phyloP scores from a whole-genome alignment of 352 stramenopile species.

The Phytophthora agathidicida region DNA sequence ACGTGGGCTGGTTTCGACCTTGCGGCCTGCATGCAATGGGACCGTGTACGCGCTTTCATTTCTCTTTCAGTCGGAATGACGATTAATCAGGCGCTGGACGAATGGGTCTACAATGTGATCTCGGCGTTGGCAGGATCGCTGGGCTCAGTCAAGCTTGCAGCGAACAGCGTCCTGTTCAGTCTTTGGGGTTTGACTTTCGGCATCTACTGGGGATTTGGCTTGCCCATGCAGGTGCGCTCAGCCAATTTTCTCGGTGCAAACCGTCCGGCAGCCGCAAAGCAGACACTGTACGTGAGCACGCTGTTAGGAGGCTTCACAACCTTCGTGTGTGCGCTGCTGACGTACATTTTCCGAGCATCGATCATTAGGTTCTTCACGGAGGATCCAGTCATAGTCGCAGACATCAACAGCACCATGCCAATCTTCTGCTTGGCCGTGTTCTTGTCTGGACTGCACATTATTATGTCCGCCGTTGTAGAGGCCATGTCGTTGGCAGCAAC shows the following conservation, averaged over 20 bases:
- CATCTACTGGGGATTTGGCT: slow-evolving; percentile 84
- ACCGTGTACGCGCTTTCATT: slow-evolving; percentile 69
- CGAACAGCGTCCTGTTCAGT: slow-evolving; percentile 85
- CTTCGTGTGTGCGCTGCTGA: slow-evolving; percentile 53
- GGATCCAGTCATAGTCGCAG: slow-evolving; percentile 54
- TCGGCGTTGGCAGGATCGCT: slow-evolving; percentile 70
- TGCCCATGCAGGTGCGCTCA: slow-evolving; percentile 76
- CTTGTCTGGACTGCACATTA: slow-evolving; percentile 77
- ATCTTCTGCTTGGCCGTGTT: slow-evolving; percentile 82
- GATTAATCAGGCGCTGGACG: slow-evolving; percentile 77
- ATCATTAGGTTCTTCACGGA: slow-evolving; percentile 78
- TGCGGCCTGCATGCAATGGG: slow-evolving; percentile 63
- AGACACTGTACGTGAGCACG: slow-evolving; percentile 71
- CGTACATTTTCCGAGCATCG: slow-evolving; percentile 57
- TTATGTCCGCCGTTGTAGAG: slow-evolving; percentile 80
- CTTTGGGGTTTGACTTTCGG: slow-evolving; percentile 85
- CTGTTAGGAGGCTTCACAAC: slow-evolving; percentile 63
- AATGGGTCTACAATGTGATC: slow-evolving; percentile 84
- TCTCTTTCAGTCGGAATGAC: slow-evolving; percentile 79
- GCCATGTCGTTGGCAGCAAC: slow-evolving; percentile 81
- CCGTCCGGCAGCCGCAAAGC: slow-evolving; percentile 58
- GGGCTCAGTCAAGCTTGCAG: slow-evolving; percentile 64
- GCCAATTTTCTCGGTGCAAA: slow-evolving; percentile 84
- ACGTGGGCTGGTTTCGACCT: slow-evolving; percentile 74
- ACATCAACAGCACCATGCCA: slow-evolving; percentile 65